phyloP scores from a whole-genome alignment of 371 early-diverging fungal genomes.

The Circinella umbellata region DNA sequence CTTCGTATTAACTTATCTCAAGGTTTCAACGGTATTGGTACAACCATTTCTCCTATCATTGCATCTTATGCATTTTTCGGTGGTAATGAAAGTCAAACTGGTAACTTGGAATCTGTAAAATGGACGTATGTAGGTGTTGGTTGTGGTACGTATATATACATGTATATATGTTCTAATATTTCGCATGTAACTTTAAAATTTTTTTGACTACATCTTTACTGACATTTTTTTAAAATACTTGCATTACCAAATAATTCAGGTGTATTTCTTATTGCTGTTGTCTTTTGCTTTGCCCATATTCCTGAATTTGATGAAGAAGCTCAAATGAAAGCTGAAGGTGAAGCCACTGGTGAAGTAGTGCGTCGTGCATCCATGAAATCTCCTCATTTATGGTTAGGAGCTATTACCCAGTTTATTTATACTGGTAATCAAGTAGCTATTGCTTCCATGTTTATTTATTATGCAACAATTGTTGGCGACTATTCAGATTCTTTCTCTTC shows the following conservation, averaged over 20 bases:
- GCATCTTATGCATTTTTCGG: constrained; percentile 56
- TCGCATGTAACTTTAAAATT: no score
- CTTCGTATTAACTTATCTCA: constrained; percentile 51
- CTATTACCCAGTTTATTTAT: constrained; percentile 46
- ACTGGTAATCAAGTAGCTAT: constrained; percentile 50
- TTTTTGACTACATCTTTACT: no score
- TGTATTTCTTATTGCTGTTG: constrained; percentile 38
- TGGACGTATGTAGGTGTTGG: constrained; percentile 55
- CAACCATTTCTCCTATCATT: constrained; percentile 50
- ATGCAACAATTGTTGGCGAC: constrained; percentile 40
- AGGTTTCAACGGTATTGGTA: constrained; percentile 52
- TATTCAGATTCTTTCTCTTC: constrained; percentile 33
- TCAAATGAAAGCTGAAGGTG: constrained; percentile 30
- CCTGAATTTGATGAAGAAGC: constrained; percentile 53
- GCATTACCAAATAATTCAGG: constrained; percentile 10
- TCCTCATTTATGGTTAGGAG: constrained; percentile 47
- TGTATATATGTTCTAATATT: background rate
- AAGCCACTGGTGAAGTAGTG: constrained; percentile 17
- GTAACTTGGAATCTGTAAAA: constrained; percentile 42
- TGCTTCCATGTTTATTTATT: constrained; percentile 52
- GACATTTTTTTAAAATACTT: no score
- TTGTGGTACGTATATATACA: constrained; percentile 31
- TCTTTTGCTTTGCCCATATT: constrained; percentile 47
- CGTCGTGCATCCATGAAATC: constrained; percentile 38
- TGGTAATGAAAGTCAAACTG: constrained; percentile 23